Base-by-base conservation (phyloP, 495 filamentous ascomycete genomes). In the Neurospora intermedia region DNA sequence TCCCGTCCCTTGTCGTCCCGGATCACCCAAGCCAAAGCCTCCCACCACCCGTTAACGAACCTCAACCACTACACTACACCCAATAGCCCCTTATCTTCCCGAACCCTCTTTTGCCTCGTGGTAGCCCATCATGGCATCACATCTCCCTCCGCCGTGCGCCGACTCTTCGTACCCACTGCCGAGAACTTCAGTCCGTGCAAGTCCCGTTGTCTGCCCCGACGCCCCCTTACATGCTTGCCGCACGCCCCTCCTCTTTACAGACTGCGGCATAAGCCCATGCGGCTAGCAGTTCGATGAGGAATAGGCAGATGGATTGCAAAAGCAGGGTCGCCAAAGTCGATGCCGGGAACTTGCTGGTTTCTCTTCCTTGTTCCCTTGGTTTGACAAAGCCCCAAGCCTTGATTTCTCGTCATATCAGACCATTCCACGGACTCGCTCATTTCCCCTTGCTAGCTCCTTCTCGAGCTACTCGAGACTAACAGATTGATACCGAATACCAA, bases 81-180 rank as follows among this genome's bases (percentile, higher is more conserved):
- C 3, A 72, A 74, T 74, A 73, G 72, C 48, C 71, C 71, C 72
- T 78, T 80, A 78, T 80, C 79, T 79, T 81, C 79, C 79, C 79
- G 79, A 81, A 81, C 79, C 79, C 78, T 80, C 73, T 79, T 77
- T 78, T 77, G 75, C 79, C 79, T 79, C 79, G 79, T 81, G 79
- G 79, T 77, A 77, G 74, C 74, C 75, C 59, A 73, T 75, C 79
- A 78, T 78, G 71, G 70, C 46, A 72, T 77, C 73, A 70, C 76
- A 73, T 75, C 77, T 42, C 54, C 72, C 69, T 74, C 74, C 69
- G 31, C 62, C 42, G 59, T 66, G 74, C 66, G 72, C 71, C 6
- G 27, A 62, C 27, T 62, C 27, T 18, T 54, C 13, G 27, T 62
- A 62, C 54, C 54, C 54, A 62, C 54, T 62, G 54, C 54, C 15